A percentile compares a stretch with the other conserved stretches of the same genome.
Conservation (phyloP, 371 early-diverging fungal species). For the Blastocladiella emersonii region DNA sequence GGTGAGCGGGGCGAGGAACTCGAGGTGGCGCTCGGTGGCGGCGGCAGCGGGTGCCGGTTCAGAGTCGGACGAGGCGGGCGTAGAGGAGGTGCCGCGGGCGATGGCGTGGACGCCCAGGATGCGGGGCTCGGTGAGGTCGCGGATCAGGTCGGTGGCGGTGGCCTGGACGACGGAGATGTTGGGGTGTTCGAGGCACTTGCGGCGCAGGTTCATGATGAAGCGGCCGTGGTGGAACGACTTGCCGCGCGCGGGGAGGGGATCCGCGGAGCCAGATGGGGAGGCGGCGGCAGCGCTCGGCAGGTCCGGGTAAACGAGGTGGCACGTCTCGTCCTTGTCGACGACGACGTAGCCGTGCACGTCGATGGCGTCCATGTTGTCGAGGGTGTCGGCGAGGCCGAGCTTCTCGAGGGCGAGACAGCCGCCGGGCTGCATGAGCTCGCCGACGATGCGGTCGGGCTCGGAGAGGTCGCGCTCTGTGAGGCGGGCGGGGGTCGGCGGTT, state of each 20-base stretch:
- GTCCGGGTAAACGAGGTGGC: slow-evolving; percentile 36
- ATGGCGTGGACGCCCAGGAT: slow-evolving; percentile 37
- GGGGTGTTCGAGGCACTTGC: background rate
- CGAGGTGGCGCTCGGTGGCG: background rate
- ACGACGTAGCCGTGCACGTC: slow-evolving; percentile 76
- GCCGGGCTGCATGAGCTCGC: slow-evolving; percentile 89
- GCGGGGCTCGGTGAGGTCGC: slow-evolving; percentile 23
- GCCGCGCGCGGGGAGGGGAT: slow-evolving; percentile 27
- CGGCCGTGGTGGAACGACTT: slow-evolving; percentile 87
- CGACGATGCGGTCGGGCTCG: slow-evolving; percentile 91
- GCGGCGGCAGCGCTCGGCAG: slow-evolving; percentile 31
- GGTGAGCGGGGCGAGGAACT: slow-evolving; percentile 51
- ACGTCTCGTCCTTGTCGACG: slow-evolving; percentile 26
- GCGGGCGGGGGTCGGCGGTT: background rate
- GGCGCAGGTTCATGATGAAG: slow-evolving; percentile 68
- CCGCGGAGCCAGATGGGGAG: no score
- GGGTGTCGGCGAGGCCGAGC: slow-evolving; percentile 53
- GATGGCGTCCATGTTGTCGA: slow-evolving; percentile 77
- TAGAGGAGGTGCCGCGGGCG: slow-evolving; percentile 6
- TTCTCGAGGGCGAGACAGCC: slow-evolving; percentile 63
- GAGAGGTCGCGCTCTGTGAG: slow-evolving; percentile 71
- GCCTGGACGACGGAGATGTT: slow-evolving; percentile 62
- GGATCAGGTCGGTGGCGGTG: slow-evolving; percentile 43
- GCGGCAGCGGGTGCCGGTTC: background rate
- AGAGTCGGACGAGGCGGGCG: background rate